Evolutionary conservation across 768 basidiomycete genomes (phyloP), one percentile per base, ranked within the genome.

Genomic region (Amanita pallidorosea): DNA sequence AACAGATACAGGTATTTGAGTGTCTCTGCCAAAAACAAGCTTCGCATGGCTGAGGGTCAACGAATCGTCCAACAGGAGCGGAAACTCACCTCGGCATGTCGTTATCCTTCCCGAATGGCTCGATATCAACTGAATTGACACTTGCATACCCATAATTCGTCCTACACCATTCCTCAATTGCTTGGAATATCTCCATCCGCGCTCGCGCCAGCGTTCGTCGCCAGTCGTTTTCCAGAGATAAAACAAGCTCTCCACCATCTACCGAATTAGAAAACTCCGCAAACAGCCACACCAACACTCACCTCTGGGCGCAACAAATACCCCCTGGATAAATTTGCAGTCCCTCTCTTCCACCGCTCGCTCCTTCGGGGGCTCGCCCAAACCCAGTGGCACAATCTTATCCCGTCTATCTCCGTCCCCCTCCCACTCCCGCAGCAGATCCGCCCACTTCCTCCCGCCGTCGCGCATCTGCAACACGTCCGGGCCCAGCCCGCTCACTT

Each of bases 181-280:
- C 71, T 54, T 79, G 63, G 57, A 83, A 89, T 34, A 88, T 77
- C 17, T 59, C 65, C 83, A 88, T 2, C 83, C 86, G 25, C 79
- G 75, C 50, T 88, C 80, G 47, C 86, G 70, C 86, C 86, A 88
- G 41, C 69, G 72, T 4, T 63, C 61, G 42, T 88, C 76, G 0
- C 79, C 76, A 0, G 85, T 88, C 13, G 74, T 73, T 45, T 76
- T 75, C 78, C 81, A 88, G 59, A 89, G 61, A 12, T 84, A 58
- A 61, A 80, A 88, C 50, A 89, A 66, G 22, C 77, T 80, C 59
- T 89, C 87, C 5, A 89, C 57, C 7, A 86, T 77, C 85, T 89
- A 29, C n/a, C n/a, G n/a, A 8, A 17, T 25, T 25, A 46, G 37
- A 8, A n/a, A 13, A n/a, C n/a, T n/a, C n/a, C n/a, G n/a, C n/a